These are phyloP conservation scores for Borealophlyctis nickersoniae DNA, from an alignment of 192 early-diverging fungal genomes.

Conservation along the genomic window DNA sequence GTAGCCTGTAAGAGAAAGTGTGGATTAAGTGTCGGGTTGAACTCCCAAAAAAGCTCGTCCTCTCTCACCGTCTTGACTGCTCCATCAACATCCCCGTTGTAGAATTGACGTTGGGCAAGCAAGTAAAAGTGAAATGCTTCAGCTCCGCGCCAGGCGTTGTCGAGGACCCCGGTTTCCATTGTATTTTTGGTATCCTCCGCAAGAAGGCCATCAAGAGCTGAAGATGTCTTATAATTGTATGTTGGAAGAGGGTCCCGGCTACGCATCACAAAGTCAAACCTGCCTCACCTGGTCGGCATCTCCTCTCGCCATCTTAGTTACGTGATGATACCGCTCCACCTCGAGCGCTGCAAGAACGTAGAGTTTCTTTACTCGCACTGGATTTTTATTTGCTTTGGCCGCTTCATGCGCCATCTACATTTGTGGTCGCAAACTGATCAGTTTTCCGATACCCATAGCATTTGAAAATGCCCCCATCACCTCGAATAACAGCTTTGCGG, in stretches of 20 bases:
- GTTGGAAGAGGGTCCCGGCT: background rate
- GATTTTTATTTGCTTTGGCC: slow-evolving; percentile 35
- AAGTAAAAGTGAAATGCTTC: slow-evolving; percentile 62
- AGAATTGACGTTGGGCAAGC: slow-evolving; percentile 55
- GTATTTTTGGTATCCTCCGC: slow-evolving; percentile 39
- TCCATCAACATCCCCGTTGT: slow-evolving; percentile 42
- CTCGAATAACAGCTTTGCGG: slow-evolving; percentile 45
- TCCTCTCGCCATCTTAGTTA: slow-evolving; percentile 33
- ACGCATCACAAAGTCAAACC: background rate
- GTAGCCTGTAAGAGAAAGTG: slow-evolving; percentile 33
- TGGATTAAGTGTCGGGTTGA: no score
- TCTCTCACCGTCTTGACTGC: slow-evolving; percentile 55
- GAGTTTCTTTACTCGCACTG: slow-evolving; percentile 51
- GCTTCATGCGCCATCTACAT: slow-evolving; percentile 46
- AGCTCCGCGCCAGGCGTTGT: slow-evolving; percentile 57
- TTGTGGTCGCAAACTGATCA: background rate
- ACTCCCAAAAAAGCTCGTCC: background rate
- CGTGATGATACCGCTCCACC: slow-evolving; percentile 51
- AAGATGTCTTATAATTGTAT: slow-evolving; percentile 2
- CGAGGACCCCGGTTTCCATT: slow-evolving; percentile 37
- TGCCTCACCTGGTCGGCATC: slow-evolving; percentile 21
- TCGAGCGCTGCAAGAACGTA: slow-evolving; percentile 59
- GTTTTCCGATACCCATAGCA: background rate
- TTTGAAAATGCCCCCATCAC: slow-evolving; percentile 19
- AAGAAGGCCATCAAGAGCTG: slow-evolving; percentile 46